Evolutionary conservation across 352 stramenopile genomes (phyloP), one percentile per base, ranked within the genome.

Genomic region (Phytopythium oedochilum): DNA sequence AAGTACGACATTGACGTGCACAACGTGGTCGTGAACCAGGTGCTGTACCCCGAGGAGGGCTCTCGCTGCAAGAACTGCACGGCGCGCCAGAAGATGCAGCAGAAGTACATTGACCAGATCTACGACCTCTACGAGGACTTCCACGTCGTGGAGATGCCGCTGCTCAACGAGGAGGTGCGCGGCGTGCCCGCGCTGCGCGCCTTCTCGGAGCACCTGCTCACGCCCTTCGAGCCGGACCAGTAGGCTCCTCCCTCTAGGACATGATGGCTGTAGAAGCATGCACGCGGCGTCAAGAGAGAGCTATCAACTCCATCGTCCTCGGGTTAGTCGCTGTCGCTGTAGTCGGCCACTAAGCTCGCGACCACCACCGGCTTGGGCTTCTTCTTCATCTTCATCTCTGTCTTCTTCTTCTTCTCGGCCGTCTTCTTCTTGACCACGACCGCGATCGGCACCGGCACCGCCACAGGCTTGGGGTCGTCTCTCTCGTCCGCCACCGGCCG

Each of bases 61-160:
- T 87, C 80, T 46, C 75, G 65, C 28, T 94, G 85, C 75, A 89
- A 86, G 64, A 99, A 98, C 86, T 98, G 96, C 69, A 83, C 90
- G 51, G 94, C 97, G 18, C 88, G 97, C 64, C 98, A 99, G 63
- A 93, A 96, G 72, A 99, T 99, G 97, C 97, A 99, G 83, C 96
- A 99, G 75, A 99, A 99, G 77, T 99, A 99, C 81, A 98, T 99
- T 64, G 95, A 98, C 60, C 97, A 99, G 79, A 99, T 99, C 71
- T 99, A 99, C 74, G 97, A 99, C 77, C 75, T 99, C 35, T 99
- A 99, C 75, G 84, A 92, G 64, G 97, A 99, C 64, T 99, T 99
- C 69, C 96, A 99, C 76, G 96, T 99, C n/a, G 85, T 98, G 5
- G 85, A 99, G 62, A 98, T 99, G 95, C 97, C 97, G 23, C 77